Conservation (phyloP, 2,329 filamentous ascomycete genomes). For the Xylariaceae sp. region DNA sequence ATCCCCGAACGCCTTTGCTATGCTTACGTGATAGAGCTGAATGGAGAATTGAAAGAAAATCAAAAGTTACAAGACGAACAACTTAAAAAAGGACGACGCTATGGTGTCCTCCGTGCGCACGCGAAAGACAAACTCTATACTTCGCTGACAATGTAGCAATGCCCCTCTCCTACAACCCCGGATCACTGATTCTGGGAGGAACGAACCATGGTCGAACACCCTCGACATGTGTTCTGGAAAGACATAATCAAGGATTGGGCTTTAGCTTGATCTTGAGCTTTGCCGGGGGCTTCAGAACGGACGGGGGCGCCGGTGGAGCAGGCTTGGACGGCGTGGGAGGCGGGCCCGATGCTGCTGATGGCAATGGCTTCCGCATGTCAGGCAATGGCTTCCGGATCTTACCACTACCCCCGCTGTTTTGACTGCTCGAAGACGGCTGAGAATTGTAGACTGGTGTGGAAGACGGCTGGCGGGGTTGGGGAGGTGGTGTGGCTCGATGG, state of each 20-base stretch:
- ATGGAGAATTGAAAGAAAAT: not conserved
- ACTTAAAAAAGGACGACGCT: no score
- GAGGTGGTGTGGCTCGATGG: slow-evolving; percentile 12
- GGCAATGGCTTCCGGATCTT: slow-evolving; percentile 28
- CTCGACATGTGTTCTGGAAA: no score
- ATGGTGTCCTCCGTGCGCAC: no score
- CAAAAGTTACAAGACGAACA: no score
- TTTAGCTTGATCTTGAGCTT: slow-evolving; percentile 31
- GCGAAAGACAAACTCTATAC: no score
- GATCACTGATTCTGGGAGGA: no score
- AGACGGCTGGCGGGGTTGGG: slow-evolving; percentile 13
- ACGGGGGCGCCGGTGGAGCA: slow-evolving; percentile 12
- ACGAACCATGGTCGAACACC: no score
- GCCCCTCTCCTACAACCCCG: no score
- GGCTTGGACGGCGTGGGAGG: slow-evolving; percentile 17
- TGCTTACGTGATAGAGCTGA: slow-evolving; percentile 11
- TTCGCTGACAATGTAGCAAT: no score
- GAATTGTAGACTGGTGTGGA: slow-evolving; percentile 16
- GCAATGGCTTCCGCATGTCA: slow-evolving; percentile 26
- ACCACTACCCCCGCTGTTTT: slow-evolving; percentile 14
- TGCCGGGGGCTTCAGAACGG: slow-evolving; percentile 12
- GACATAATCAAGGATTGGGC: slow-evolving; percentile 7
- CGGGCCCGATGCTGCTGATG: slow-evolving; percentile 16
- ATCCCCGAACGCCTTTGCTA: slow-evolving; percentile 19
- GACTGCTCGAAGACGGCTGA: slow-evolving; percentile 7